Base-by-base conservation (phyloP, 2,329 filamentous ascomycete genomes). In the Colletotrichum viniferum region DNA sequence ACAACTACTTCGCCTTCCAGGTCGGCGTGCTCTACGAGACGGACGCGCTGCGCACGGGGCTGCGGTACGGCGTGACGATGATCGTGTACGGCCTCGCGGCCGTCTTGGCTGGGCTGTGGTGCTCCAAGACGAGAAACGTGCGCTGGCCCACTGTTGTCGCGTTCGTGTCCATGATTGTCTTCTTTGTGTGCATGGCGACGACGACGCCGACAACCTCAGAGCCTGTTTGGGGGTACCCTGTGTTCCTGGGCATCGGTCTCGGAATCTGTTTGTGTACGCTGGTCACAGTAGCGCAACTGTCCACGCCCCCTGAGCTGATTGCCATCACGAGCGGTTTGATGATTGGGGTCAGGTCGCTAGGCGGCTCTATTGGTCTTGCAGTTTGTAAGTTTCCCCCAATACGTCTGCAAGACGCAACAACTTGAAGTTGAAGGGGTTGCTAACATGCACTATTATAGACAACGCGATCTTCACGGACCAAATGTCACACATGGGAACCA, bases 1-100 rank as follows among this genome's bases (percentile, higher is more conserved):
- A 86, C 76, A 84, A 81, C 70, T 87, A 86, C 78, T 86, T 86
- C 63, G 81, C 84, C n/a, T 85, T 84, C 63, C 79, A 87, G 78
- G 79, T 81, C 68, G 78, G 77, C 43, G 76, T 85, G 1, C 72
- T 86, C 7, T 86, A 85, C 72, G 84, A 86, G 72, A 78, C 78
- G 0, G 84, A 86, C 71, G 69, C 79, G 12, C 78, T 86, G 4
- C 75, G 83, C 12, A 80, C 81, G 2, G 81, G 82, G 10, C 75
- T 81, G 2, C 80, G 83, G 5, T 86, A 82, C 77, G 81, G 80
- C 60, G 79, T 86, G 71, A 80, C 78, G 36, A 81, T 85, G 69
- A 78, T 85, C 5, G 71, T 79, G 0, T 80, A 79, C 18, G 81
- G 81, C 18, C 52, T 83, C 9, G 80, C 78, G 8, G 79, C 83